Percentiles rank a stretch among this genome's conserved stretches.
Conservation (phyloP, 2,329 filamentous ascomycete species). For the Fusarium metavorans region DNA sequence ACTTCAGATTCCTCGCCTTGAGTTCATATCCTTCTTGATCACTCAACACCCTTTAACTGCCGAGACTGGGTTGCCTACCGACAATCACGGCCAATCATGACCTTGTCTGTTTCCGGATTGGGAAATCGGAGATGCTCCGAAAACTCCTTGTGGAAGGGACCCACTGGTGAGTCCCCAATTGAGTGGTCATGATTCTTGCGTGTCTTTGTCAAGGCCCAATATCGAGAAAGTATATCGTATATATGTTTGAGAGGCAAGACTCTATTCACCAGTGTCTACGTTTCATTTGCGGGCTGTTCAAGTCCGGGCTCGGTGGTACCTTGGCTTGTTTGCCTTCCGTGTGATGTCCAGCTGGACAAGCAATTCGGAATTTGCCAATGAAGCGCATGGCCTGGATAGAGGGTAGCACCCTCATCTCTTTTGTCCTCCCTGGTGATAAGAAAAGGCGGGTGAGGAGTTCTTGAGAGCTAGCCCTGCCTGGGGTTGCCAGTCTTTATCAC, state of each 20-base stretch:
- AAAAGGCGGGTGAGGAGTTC: background rate
- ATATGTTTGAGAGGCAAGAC: background rate
- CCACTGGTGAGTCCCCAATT: background rate
- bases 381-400: background rate
- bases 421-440: background rate
- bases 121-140: slow-evolving; percentile 42
- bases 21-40: background rate
- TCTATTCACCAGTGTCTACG: background rate
- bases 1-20: background rate
- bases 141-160: slow-evolving; percentile 34
- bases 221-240: background rate
- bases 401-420: no score
- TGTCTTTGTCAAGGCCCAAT: background rate
- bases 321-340: background rate
- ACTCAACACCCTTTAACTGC: background rate
- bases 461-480: background rate
- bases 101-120: slow-evolving; percentile 11
- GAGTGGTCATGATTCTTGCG: background rate
- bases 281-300: background rate
- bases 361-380: background rate
- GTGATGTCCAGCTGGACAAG: background rate
- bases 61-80: background rate
- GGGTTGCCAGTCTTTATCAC: background rate
- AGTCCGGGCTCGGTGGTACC: background rate
- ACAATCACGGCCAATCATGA: slow-evolving; percentile 30